phyloP scores from a whole-genome alignment of 176 grass and related monocot genomes.

The Musa troglodytarum region DNA sequence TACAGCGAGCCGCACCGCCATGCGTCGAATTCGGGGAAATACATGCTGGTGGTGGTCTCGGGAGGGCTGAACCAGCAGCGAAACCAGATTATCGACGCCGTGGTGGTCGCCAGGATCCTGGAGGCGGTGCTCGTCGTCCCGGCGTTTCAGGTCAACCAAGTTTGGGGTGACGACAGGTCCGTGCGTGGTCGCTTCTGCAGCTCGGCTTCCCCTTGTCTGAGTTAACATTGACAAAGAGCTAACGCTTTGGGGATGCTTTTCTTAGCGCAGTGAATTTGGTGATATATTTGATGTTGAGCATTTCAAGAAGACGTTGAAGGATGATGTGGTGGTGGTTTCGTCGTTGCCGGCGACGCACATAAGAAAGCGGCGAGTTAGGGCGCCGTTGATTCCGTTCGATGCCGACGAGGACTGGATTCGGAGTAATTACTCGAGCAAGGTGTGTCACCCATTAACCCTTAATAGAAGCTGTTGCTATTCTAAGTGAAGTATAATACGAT shows the following conservation, averaged over 20 bases:
- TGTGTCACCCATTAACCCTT: not conserved
- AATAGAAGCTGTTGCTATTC: too few species aligned
- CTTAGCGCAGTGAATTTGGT: slow-evolving; percentile 40
- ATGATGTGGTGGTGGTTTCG: slow-evolving; percentile 29
- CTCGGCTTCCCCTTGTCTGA: not conserved
- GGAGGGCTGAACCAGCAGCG: slow-evolving; percentile 41
- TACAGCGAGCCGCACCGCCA: slow-evolving; percentile 10
- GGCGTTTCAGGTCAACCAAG: slow-evolving; percentile 34
- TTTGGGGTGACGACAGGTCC: slow-evolving; percentile 43
- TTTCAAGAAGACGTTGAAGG: slow-evolving; percentile 36
- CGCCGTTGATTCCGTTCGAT: slow-evolving; percentile 31
- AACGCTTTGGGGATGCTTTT: not conserved
- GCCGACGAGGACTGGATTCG: slow-evolving; percentile 32
- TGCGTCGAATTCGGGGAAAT: slow-evolving; percentile 1
- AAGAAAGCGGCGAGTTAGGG: slow-evolving; percentile 18
- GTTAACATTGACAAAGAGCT: not conserved
- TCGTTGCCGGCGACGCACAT: slow-evolving; percentile 38
- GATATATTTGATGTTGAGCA: slow-evolving; percentile 35
- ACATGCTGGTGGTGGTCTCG: slow-evolving; percentile 39
- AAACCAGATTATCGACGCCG: slow-evolving; percentile 42
- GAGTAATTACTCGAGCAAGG: slow-evolving; percentile 24
- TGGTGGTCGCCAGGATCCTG: slow-evolving; percentile 31
- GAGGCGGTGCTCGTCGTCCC: slow-evolving; percentile 31
- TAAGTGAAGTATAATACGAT: too few species aligned
- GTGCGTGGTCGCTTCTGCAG: not conserved